Evolutionary conservation across 2,329 filamentous ascomycete species (phyloP).

Genomic region (Bipolaris oryzae): DNA sequence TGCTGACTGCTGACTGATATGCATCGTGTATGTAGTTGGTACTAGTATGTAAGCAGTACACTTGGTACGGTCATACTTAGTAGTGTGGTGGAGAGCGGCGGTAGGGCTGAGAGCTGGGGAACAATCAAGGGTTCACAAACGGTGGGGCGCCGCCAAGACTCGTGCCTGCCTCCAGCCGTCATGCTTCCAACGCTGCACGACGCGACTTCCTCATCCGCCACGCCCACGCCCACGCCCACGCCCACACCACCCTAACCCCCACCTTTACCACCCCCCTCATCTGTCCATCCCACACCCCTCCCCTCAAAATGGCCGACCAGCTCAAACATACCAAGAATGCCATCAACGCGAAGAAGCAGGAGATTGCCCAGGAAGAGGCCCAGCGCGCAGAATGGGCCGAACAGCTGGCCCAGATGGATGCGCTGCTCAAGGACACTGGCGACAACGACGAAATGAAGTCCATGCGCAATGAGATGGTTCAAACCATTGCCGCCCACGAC

Average conservation of each 20-base stretch:
- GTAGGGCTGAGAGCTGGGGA: constrained; percentile 23
- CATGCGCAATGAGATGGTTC: constrained; percentile 80
- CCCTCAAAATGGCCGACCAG: constrained; percentile 30
- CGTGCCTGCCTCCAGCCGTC: constrained; percentile 18
- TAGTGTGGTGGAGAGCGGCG: not conserved
- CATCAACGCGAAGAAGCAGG: constrained; percentile 35
- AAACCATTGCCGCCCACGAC: constrained; percentile 79
- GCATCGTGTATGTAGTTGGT: not conserved
- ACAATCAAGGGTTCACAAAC: constrained; percentile 13
- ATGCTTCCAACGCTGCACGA: constrained; percentile 13
- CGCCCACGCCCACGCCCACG: constrained; percentile 12
- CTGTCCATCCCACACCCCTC: not conserved
- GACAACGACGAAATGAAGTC: constrained; percentile 81
- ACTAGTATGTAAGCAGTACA: not conserved
- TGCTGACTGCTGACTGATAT: too few species aligned
- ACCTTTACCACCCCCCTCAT: not conserved
- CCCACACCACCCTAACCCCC: not conserved
- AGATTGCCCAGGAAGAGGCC: constrained; percentile 29
- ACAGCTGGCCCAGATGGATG: constrained; percentile 67
- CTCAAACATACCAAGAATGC: constrained; percentile 35
- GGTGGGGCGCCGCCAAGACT: constrained; percentile 21
- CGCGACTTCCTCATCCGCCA: constrained; percentile 16
- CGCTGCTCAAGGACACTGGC: constrained; percentile 75
- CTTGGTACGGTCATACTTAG: too few species aligned
- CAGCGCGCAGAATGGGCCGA: constrained; percentile 27